These are phyloP conservation scores for Termitomyces sp. DNA, from an alignment of 768 basidiomycete species.

Conservation along the genomic window DNA sequence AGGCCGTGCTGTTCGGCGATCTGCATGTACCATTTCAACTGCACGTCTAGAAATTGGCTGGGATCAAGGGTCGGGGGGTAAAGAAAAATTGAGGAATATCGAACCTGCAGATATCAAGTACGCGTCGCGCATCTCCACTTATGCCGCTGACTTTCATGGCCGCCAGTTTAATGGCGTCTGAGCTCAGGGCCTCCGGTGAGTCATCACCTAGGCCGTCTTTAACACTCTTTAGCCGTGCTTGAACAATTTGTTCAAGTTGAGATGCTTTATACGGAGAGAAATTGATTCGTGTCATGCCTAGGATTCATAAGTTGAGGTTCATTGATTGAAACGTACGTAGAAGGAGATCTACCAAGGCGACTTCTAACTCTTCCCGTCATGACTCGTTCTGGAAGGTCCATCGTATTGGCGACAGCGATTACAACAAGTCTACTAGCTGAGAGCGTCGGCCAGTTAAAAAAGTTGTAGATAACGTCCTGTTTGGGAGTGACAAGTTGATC, in stretches of 20 bases:
- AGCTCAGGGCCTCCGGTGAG: slow-evolving; percentile 48
- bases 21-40: slow-evolving; percentile 70
- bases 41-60: slow-evolving; percentile 51
- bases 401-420: slow-evolving; percentile 95
- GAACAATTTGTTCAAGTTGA: slow-evolving; percentile 83
- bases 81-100: slow-evolving; percentile 17
- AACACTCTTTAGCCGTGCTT: slow-evolving; percentile 69
- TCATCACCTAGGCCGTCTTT: slow-evolving; percentile 46
- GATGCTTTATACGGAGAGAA: slow-evolving; percentile 83
- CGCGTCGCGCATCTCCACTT: slow-evolving; percentile 91
- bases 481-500: slow-evolving; percentile 95
- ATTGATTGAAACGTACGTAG: neutral
- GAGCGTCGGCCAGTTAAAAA: slow-evolving; percentile 99
- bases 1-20: slow-evolving; percentile 51
- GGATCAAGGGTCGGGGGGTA: neutral
- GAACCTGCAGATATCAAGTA: slow-evolving; percentile 89
- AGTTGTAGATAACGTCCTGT: slow-evolving; percentile 98
- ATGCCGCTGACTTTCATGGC: slow-evolving; percentile 70
- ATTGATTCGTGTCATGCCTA: slow-evolving; percentile 88
- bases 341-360: slow-evolving; percentile 66
- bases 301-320: neutral
- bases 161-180: slow-evolving; percentile 81
- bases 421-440: slow-evolving; percentile 87
- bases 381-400: slow-evolving; percentile 94
- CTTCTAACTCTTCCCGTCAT: slow-evolving; percentile 92